phyloP scores from a whole-genome alignment of 2,329 filamentous ascomycete genomes.

The Stagonosporopsis cucurbitacearum region DNA sequence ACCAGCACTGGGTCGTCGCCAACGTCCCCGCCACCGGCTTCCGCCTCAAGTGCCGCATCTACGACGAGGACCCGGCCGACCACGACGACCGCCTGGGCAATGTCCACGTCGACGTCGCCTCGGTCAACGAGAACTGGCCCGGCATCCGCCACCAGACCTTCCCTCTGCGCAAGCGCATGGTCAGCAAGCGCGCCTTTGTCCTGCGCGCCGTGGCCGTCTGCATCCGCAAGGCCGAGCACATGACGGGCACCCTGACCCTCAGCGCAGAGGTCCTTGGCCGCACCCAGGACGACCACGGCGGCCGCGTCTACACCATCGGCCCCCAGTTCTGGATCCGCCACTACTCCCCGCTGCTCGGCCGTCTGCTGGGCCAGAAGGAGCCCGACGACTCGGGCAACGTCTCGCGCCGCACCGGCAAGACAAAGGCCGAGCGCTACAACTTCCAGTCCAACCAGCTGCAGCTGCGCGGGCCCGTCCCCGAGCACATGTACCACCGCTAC shows the following conservation, averaged over 20 bases:
- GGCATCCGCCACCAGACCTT: conserved; percentile 71
- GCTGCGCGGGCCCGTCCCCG: conserved; percentile 80
- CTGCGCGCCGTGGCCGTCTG: conserved; percentile 72
- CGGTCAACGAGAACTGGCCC: conserved; percentile 69
- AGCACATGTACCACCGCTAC: conserved; percentile 84
- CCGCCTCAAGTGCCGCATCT: conserved; percentile 81
- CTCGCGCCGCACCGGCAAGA: conserved; percentile 50
- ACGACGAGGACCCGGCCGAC: conserved; percentile 88
- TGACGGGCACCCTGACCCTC: conserved; percentile 73
- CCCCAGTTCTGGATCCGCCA: conserved; percentile 81
- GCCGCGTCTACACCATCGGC: conserved; percentile 79
- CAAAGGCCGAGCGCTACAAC: conserved; percentile 73
- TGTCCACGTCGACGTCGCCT: conserved; percentile 71
- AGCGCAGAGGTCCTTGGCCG: conserved; percentile 80
- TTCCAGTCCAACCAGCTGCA: conserved; percentile 96
- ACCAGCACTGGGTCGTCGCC: conserved; percentile 85
- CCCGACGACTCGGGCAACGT: conserved; percentile 48
- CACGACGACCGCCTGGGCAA: conserved; percentile 88
- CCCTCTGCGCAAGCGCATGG: conserved; percentile 80
- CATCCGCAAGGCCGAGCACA: conserved; percentile 66
- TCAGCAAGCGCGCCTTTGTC: conserved; percentile 85
- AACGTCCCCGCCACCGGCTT: conserved; percentile 85
- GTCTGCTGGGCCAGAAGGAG: conserved; percentile 72
- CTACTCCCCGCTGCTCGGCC: conserved; percentile 86
- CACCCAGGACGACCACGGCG: conserved; percentile 69